Base-by-base conservation (phyloP, 192 early-diverging fungal species). In the Coemansia sp. region DNA sequence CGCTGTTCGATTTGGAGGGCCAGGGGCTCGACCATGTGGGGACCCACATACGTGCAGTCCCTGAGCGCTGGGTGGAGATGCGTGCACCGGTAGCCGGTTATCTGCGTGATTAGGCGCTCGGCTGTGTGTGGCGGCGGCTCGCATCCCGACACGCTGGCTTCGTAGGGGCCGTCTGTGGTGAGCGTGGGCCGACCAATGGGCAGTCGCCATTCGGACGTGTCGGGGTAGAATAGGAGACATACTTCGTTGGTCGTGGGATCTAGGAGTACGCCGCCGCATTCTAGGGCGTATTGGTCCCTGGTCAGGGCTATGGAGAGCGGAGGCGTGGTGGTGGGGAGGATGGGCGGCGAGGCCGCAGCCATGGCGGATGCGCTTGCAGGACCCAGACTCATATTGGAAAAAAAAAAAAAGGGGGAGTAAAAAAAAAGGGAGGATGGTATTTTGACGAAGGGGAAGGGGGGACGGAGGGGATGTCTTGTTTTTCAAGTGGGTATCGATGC, bases 181-280 rank as follows among this genome's bases (percentile, higher is more conserved):
- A 9, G 50, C 12, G 70, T 75, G 12, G 63, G 66, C 9, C 55
- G 64, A 3, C 78, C 73, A 52, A 81, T 75, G 35, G 78, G 78
- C 6, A 81, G 73, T 18, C 78, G 69, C 78, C 78, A 81, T 50
- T 81, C 78, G 52, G 78, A 81, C 10, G 69, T 66, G 61, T 81
- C 78, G 0, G 78, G 78, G 60, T 81, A 81, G 56, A 81, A 81
- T 21, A 81, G 63, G 10, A 81, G 60, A 13, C 78, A 81, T 10
- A 81, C 78, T 50, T 81, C 78, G 62, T 69, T 81, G 58, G 73
- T 81, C 3, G 59, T 23, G 0, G 78, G 78, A 50, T 81, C 78
- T 3, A 81, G 42, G 13, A 81, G 67, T 4, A 81, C 73, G 6
- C 78, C 78, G 60, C 78, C 78, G 64, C 68, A 73, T 36, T 81